phyloP scores from a whole-genome alignment of 352 stramenopile genomes.

The Pythium grandisporangium region DNA sequence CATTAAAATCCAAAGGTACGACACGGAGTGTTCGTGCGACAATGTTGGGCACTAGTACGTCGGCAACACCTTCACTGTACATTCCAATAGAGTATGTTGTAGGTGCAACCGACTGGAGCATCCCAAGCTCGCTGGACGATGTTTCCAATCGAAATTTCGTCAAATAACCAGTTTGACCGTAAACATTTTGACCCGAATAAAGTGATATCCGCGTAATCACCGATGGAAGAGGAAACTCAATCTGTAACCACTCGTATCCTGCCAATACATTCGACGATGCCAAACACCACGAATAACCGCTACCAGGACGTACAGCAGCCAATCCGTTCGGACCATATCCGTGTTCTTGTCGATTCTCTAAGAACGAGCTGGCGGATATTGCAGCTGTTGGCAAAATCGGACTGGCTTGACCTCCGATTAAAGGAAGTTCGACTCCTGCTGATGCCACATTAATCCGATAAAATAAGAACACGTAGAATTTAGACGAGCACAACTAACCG shows the following conservation, averaged over 20 bases:
- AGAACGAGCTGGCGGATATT: constrained; percentile 18
- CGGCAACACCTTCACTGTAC: no score
- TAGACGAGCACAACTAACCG: not conserved
- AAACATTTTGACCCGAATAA: constrained; percentile 12
- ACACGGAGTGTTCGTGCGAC: constrained; percentile 26
- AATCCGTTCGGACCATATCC: constrained; percentile 33
- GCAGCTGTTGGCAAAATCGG: constrained; percentile 5
- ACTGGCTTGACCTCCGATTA: constrained; percentile 4
- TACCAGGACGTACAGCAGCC: constrained; percentile 15
- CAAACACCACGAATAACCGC: constrained; percentile 28
- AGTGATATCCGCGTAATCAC: constrained; percentile 25
- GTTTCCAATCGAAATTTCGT: constrained; percentile 8
- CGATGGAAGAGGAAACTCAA: constrained; percentile 28
- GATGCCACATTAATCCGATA: not conserved
- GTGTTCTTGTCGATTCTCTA: constrained; percentile 21
- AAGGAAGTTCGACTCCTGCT: not conserved
- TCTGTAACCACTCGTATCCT: constrained; percentile 47
- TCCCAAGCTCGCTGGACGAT: not conserved
- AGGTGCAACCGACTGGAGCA: constrained; percentile 4
- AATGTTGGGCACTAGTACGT: constrained; percentile 17
- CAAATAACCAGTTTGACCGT: constrained; percentile 3
- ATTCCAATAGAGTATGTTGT: no score
- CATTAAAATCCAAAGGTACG: constrained; percentile 26
- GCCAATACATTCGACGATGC: not conserved
- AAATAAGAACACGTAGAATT: not conserved